phyloP scores from a whole-genome alignment of 164 flowering plant species.

The Houttuynia cordata region DNA sequence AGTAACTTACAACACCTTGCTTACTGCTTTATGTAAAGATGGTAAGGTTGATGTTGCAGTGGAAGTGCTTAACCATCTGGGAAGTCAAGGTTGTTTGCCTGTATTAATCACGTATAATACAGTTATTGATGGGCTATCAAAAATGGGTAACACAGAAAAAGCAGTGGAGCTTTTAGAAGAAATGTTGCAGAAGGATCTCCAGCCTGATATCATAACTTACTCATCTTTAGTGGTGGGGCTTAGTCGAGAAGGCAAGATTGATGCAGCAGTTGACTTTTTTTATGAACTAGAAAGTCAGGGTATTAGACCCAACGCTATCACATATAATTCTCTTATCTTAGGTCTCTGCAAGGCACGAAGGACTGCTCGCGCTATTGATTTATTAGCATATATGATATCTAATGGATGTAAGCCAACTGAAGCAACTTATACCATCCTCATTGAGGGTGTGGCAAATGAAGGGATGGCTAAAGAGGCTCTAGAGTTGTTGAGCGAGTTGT shows the following conservation, averaged over 20 bases:
- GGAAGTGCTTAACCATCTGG: conserved; percentile 61
- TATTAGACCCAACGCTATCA: conserved; percentile 53
- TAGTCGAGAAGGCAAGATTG: conserved; percentile 74
- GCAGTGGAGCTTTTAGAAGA: conserved; percentile 53
- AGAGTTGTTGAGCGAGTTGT: conserved; percentile 54
- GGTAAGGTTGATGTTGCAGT: conserved; percentile 76
- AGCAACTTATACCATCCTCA: conserved; percentile 63
- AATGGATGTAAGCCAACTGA: conserved; percentile 81
- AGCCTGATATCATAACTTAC: conserved; percentile 72
- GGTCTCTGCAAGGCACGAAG: conserved; percentile 76
- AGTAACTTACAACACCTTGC: conserved; percentile 81
- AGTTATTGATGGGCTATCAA: conserved; percentile 78
- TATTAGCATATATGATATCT: conserved; percentile 56
- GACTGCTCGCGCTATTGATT: conserved; percentile 75
- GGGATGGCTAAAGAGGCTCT: conserved; percentile 63
- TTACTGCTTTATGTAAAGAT: conserved; percentile 79
- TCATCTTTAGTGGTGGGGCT: conserved; percentile 68
- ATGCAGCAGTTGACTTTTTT: conserved; percentile 61
- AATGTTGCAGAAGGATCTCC: conserved; percentile 61
- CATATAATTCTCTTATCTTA: conserved; percentile 65
- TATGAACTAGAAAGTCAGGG: conserved; percentile 51
- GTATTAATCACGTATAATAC: conserved; percentile 82
- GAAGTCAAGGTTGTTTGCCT: conserved; percentile 64
- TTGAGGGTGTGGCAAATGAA: conserved; percentile 78
- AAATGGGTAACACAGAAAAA: conserved; percentile 46